Conservation (phyloP, 371 early-diverging fungal genomes). For the Mortierella sp. region DNA sequence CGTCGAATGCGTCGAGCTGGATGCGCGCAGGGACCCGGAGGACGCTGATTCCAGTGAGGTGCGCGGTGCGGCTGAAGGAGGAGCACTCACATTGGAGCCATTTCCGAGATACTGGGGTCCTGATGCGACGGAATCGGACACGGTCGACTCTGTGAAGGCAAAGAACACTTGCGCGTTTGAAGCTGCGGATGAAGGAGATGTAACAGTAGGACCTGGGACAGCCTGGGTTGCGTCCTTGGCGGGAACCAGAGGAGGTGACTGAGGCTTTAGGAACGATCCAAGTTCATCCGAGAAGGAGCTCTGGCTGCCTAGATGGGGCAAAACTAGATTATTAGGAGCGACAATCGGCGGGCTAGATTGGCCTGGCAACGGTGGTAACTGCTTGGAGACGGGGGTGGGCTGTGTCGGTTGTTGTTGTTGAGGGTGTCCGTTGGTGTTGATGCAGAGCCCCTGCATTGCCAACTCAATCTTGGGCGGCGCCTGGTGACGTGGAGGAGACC, state of each 20-base stretch:
- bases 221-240: too few species aligned
- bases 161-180: too few species aligned
- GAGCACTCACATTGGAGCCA: too few species aligned
- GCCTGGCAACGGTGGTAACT: conserved; percentile 18
- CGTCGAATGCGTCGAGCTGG: background rate
- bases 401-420: conserved; percentile 12
- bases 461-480: background rate
- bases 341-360: background rate
- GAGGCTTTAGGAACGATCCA: conserved; percentile 24
- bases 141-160: too few species aligned
- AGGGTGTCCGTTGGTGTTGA: background rate
- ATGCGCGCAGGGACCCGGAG: too few species aligned
- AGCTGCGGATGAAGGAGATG: background rate
- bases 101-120: too few species aligned
- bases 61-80: too few species aligned
- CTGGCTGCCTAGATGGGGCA: conserved; percentile 6
- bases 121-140: too few species aligned
- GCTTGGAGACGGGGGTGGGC: conserved; percentile 4
- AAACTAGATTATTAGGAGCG: background rate
- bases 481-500: conserved; percentile 2
- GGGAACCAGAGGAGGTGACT: too few species aligned
- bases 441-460: background rate
- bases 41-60: too few species aligned
- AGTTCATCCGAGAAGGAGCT: conserved; percentile 25
- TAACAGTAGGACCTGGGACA: conserved; percentile 3